Percentiles rank a stretch among this genome's conserved stretches.
These are phyloP conservation scores for Arctium lappa DNA, from an alignment of 129 eudicot genomes.

Conservation along the genomic window DNA sequence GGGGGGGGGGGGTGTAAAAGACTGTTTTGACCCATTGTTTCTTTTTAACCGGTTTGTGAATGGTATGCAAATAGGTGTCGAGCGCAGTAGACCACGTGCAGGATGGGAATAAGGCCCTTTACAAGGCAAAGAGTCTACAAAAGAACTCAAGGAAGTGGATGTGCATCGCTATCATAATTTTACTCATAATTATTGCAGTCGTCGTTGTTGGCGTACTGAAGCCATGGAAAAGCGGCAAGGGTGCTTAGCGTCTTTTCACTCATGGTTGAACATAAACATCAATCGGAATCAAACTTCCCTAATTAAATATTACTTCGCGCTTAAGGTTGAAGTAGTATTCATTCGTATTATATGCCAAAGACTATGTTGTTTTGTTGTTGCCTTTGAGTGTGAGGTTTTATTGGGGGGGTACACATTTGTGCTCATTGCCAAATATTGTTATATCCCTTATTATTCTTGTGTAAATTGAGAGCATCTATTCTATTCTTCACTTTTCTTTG, in stretches of 20 bases:
- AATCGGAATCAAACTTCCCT: background rate
- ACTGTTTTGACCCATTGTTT: background rate
- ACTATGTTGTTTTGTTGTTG: constrained; percentile 9
- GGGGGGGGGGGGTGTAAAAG: background rate
- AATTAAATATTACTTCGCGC: background rate
- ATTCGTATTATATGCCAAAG: constrained; percentile 11
- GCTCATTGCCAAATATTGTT: background rate
- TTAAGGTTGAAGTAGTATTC: background rate
- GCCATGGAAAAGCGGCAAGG: constrained; percentile 80
- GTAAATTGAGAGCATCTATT: constrained; percentile 23
- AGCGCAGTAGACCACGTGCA: constrained; percentile 94
- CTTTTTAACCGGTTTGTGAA: background rate
- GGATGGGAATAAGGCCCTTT: constrained; percentile 74
- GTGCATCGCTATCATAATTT: constrained; percentile 80
- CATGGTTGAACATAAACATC: constrained; percentile 9
- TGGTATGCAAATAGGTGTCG: constrained; percentile 50
- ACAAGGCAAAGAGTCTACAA: constrained; percentile 75
- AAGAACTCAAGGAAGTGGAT: constrained; percentile 88
- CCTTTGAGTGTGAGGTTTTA: constrained; percentile 21
- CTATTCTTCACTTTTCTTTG: background rate
- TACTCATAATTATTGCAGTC: constrained; percentile 61
- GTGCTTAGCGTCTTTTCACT: constrained; percentile 38
- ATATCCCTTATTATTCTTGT: constrained; percentile 30
- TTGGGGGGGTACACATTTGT: constrained; percentile 21
- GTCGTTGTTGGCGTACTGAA: constrained; percentile 83